A percentile compares a stretch with the other conserved stretches of the same genome.
Evolutionary conservation across 2,329 filamentous ascomycete species (phyloP).

Genomic region (Colletotrichum tabaci): DNA sequence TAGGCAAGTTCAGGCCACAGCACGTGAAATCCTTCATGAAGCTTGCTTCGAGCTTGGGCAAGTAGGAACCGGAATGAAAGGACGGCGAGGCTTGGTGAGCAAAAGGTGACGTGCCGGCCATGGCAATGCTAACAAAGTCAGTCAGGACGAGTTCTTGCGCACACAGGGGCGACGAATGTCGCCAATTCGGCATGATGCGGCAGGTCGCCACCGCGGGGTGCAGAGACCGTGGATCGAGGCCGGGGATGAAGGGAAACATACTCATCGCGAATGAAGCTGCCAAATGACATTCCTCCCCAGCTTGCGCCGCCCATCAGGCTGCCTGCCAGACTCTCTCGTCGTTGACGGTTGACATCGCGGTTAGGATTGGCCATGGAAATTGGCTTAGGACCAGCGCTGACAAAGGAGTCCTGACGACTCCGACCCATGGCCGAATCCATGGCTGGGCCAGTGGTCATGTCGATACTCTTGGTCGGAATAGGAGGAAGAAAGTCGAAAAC

Average conservation of each 20-base stretch:
- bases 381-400: slow-evolving; percentile 75
- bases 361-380: slow-evolving; percentile 78
- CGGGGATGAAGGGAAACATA: slow-evolving; percentile 67
- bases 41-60: slow-evolving; percentile 95
- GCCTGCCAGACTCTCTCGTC: slow-evolving; percentile 74
- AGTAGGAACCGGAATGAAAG: slow-evolving; percentile 95
- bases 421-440: slow-evolving; percentile 73
- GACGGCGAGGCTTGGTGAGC: slow-evolving; percentile 87
- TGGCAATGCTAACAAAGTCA: slow-evolving; percentile 79
- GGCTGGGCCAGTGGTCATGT: slow-evolving; percentile 73
- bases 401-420: slow-evolving; percentile 75
- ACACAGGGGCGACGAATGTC: background rate
- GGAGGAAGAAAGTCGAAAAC: slow-evolving; percentile 45
- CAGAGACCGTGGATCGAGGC: slow-evolving; percentile 1
- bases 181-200: slow-evolving; percentile 10
- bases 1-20: slow-evolving; percentile 90
- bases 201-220: slow-evolving; percentile 11
- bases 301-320: slow-evolving; percentile 88
- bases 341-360: slow-evolving; percentile 70
- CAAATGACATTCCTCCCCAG: slow-evolving; percentile 96
- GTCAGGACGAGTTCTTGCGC: slow-evolving; percentile 11
- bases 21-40: slow-evolving; percentile 99
- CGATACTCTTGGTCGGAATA: slow-evolving; percentile 50
- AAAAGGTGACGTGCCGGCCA: slow-evolving; percentile 97
- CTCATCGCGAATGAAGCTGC: slow-evolving; percentile 98